phyloP scores from a whole-genome alignment of 192 early-diverging fungal genomes.

The Backusella westeae region DNA sequence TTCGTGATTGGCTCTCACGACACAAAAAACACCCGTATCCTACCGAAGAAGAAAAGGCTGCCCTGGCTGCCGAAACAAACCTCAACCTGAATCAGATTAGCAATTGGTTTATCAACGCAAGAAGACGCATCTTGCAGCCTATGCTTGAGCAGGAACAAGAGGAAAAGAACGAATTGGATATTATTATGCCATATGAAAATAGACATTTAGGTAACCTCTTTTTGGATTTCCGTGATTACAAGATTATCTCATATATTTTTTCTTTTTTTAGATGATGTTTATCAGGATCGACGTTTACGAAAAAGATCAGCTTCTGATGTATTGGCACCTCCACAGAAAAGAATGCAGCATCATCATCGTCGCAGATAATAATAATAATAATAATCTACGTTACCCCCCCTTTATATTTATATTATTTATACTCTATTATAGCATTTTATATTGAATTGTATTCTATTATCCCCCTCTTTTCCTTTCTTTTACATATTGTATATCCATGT shows the following conservation, averaged over 20 bases:
- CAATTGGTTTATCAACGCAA: slow-evolving; percentile 61
- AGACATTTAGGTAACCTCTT: neutral
- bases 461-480: neutral
- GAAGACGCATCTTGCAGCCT: slow-evolving; percentile 48
- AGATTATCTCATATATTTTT: neutral
- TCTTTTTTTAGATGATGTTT: slow-evolving; percentile 4
- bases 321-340: neutral
- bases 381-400: neutral
- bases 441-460: slow-evolving; percentile 8
- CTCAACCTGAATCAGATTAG: slow-evolving; percentile 53
- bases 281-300: slow-evolving; percentile 5
- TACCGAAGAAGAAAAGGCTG: slow-evolving; percentile 47
- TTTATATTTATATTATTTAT: neutral
- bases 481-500: neutral
- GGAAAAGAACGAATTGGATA: slow-evolving; percentile 19
- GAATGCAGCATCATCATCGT: neutral
- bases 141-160: slow-evolving; percentile 40
- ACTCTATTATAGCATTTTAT: neutral
- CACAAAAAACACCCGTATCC: slow-evolving; percentile 54
- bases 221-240: neutral
- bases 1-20: slow-evolving; percentile 43
- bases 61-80: slow-evolving; percentile 39
- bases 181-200: slow-evolving; percentile 16
- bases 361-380: neutral
- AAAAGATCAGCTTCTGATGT: slow-evolving; percentile 6